A percentile compares a stretch with the other conserved stretches of the same genome.
Evolutionary conservation across 352 stramenopile genomes (phyloP).

Genomic region (Globisporangium splendens): DNA sequence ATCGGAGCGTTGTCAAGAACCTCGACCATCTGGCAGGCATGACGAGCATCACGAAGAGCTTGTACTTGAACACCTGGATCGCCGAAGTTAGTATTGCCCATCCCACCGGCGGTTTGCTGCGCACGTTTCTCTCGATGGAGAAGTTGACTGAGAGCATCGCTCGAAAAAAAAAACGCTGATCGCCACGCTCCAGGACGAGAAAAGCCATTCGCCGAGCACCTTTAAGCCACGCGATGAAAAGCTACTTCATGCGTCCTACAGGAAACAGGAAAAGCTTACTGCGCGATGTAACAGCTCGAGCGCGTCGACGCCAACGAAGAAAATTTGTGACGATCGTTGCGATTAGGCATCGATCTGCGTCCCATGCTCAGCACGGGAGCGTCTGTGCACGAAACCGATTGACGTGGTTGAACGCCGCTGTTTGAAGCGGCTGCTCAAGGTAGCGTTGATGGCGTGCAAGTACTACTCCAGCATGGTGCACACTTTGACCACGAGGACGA

Average conservation of each 20-base stretch:
- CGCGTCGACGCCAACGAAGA: slow-evolving; percentile 6
- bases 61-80: slow-evolving; percentile 83
- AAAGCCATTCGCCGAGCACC: slow-evolving; percentile 19
- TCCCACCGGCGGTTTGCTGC: slow-evolving; percentile 66
- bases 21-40: slow-evolving; percentile 56
- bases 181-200: slow-evolving; percentile 44
- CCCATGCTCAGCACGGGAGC: too few relatives aligned
- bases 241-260: slow-evolving; percentile 26
- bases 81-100: slow-evolving; percentile 80
- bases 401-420: too few relatives aligned
- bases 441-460: too few relatives aligned
- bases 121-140: slow-evolving; percentile 72
- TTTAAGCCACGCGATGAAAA: slow-evolving; percentile 36
- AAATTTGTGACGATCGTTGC: too few relatives aligned
- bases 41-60: slow-evolving; percentile 32
- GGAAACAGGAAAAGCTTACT: slow-evolving; percentile 25
- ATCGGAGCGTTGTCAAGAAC: slow-evolving; percentile 39
- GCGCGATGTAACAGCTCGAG: slow-evolving; percentile 52
- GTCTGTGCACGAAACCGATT: too few relatives aligned
- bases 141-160: slow-evolving; percentile 54
- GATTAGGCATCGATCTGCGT: too few relatives aligned
- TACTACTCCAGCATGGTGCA: too few relatives aligned
- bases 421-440: too few relatives aligned
- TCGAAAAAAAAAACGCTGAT: slow-evolving; percentile 45
- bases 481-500: too few relatives aligned